Evolutionary conservation across 805 yeast genomes (phyloP).

Genomic region (Torulaspora microellipsoides): DNA sequence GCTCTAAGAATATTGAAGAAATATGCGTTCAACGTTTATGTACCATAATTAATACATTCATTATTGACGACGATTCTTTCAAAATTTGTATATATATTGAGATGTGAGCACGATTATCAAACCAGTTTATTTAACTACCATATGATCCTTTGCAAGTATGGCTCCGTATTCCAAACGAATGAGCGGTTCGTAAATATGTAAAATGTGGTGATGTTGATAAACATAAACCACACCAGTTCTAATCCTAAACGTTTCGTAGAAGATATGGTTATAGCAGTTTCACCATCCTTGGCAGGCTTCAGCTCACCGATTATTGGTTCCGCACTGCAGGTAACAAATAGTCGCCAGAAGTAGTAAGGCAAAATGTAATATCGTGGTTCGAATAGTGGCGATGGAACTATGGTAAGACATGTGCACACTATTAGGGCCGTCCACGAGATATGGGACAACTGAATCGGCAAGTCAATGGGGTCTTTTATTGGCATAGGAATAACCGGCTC

Average conservation of each 20-base stretch:
- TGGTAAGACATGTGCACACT: slow-evolving; percentile 50
- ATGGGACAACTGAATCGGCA: slow-evolving; percentile 42
- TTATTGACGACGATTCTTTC: too few species aligned
- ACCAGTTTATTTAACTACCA: slow-evolving; percentile 50
- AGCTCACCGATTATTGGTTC: slow-evolving; percentile 36
- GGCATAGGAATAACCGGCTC: slow-evolving; percentile 36
- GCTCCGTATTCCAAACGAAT: slow-evolving; percentile 65
- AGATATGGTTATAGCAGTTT: slow-evolving; percentile 18
- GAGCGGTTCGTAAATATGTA: slow-evolving; percentile 55
- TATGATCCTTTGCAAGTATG: slow-evolving; percentile 68
- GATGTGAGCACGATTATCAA: background rate
- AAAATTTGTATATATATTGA: too few species aligned
- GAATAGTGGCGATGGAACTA: slow-evolving; percentile 86
- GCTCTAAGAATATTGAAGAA: too few species aligned
- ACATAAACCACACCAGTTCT: slow-evolving; percentile 62
- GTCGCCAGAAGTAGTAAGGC: slow-evolving; percentile 73
- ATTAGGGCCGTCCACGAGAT: slow-evolving; percentile 49
- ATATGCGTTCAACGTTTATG: too few species aligned
- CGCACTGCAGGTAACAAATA: slow-evolving; percentile 40
- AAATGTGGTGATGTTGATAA: slow-evolving; percentile 51
- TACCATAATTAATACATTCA: too few species aligned
- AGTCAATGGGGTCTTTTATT: slow-evolving; percentile 32
- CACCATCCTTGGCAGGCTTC: slow-evolving; percentile 16
- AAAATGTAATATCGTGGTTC: slow-evolving; percentile 91
- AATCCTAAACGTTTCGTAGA: slow-evolving; percentile 37